Base-by-base conservation (phyloP, 805 yeast genomes). In the Cyberlindnera sargentensis region DNA sequence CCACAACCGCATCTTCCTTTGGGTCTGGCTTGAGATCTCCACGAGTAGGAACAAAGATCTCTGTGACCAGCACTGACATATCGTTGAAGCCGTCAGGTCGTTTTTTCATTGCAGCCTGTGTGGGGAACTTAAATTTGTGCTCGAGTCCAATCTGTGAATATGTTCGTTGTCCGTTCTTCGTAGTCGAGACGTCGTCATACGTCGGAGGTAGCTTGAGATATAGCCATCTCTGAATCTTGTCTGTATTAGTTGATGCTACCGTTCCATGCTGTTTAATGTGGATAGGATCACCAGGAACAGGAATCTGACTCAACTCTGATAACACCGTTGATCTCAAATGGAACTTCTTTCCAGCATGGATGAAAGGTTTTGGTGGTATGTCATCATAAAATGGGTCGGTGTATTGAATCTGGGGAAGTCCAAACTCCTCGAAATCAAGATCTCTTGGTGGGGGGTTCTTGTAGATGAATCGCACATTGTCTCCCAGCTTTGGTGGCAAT, bases 291-390 rank as follows among this genome's bases (percentile, higher is more conserved):
- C 51, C 58, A 39, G 51, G 23, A 38, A 62, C 51, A 9, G 55
- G 41, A 23, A 65, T 53, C 2, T 58, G 52, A 15, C 62, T 56
- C 30, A 72, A 46, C 40, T 65, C 54, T 15, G 58, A 44, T 7
- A 63, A 31, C 42, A 72, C 66, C 3, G 60, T 52, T 0, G 79
- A 73, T 9, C 62, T 59, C 1, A 84, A 61, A 1, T 62, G 64
- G 47, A 80, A 78, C 49, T 73, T 76, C 47, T 72, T 77, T 5
- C 89, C 90, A 1, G 90, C 90, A 61, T 78, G 81, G 1, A 75
- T 61, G 43, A 82, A 73, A 0, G 91, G 81, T 8, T 62, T 60
- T 2, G 76, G 81, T 1, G 60, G 53, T 0, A 66, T 51, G 11
- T 72, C 69, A 27, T 80, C 72, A 51, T 78, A 90, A 50, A 64